Evolutionary conservation across 305 asterid species (phyloP), one percentile per base, ranked within the genome.

Genomic region (Fraxinus platypoda): DNA sequence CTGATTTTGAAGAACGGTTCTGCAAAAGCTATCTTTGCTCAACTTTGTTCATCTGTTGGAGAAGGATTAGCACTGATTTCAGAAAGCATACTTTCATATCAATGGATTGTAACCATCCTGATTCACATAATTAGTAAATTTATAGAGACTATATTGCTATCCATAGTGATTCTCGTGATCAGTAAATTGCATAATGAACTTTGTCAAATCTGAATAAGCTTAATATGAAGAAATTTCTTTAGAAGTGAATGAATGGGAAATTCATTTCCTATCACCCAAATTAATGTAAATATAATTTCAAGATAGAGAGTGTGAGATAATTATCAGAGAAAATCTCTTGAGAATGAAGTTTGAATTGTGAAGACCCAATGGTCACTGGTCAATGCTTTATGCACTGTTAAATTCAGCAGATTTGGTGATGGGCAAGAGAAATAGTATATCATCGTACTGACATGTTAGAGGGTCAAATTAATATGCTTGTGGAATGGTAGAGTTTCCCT

Each of bases 1-100:
- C 90, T 74, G 93, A 87, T 81, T 85, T 91, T 84, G 95, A 83
- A 57, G 93, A 92, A 81, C 91, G 95, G 86, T 85, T 90, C 23
- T 88, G 86, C 21, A 91, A 81, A 46, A 81, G 81, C 76, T 82
- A 87, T 84, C 93, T 88, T 73, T 89, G 93, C 78, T 93, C 97
- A 11, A 75, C 82, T 84, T 81, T 88, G 80, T 75, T 84, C 76
- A 94, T 85, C 98, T 94, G 94, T 85, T 75, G 74, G 74, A 68
- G 37, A 68, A 68, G 21, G 19, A 68, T 68, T 13, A 12, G 17
- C 37, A 28, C 13, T 68, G 37, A 28, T 28, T 68, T 21, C 28
- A 28, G 74, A 15, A 68, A 68, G 74, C 9, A 68, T 68, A 68
- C 8, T 68, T 28, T 68, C 74, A 68, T 68, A 68, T 12, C 38